These are phyloP conservation scores for Cardamine occulta DNA, from an alignment of 345 rosid species.

Conservation along the genomic window DNA sequence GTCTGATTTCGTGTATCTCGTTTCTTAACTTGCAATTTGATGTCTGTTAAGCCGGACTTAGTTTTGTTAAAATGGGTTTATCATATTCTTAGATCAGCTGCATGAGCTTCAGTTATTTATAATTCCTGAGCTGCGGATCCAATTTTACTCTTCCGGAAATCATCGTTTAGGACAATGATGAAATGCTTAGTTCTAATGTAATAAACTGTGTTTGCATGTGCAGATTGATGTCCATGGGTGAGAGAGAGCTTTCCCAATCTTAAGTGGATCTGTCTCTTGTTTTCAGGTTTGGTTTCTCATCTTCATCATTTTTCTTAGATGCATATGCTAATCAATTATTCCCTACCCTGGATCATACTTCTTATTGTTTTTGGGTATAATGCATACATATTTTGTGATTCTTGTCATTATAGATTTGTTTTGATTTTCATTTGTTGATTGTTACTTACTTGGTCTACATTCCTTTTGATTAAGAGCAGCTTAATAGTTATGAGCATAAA, in stretches of 20 bases:
- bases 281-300: conserved; percentile 27
- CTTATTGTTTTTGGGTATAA: not conserved
- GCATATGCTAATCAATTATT: not conserved
- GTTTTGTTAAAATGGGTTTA: not conserved
- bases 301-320: not conserved
- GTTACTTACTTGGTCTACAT: conserved; percentile 1
- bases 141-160: not conserved
- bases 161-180: not conserved
- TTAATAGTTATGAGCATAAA: conserved; percentile 13
- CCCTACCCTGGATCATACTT: not conserved
- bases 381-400: conserved; percentile 4
- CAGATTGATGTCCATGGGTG: conserved; percentile 22
- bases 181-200: not conserved
- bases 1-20: conserved; percentile 4
- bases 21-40: not conserved
- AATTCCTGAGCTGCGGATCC: not conserved
- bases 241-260: not conserved
- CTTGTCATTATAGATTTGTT: not conserved
- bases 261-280: conserved; percentile 22
- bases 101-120: not conserved
- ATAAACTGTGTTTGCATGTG: conserved; percentile 26
- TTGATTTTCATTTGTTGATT: not conserved
- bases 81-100: conserved; percentile 24
- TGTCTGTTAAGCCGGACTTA: not conserved
- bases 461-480: not conserved